These are phyloP conservation scores for Leptographium procerum DNA, from an alignment of 2,329 filamentous ascomycete species.

Conservation along the genomic window DNA sequence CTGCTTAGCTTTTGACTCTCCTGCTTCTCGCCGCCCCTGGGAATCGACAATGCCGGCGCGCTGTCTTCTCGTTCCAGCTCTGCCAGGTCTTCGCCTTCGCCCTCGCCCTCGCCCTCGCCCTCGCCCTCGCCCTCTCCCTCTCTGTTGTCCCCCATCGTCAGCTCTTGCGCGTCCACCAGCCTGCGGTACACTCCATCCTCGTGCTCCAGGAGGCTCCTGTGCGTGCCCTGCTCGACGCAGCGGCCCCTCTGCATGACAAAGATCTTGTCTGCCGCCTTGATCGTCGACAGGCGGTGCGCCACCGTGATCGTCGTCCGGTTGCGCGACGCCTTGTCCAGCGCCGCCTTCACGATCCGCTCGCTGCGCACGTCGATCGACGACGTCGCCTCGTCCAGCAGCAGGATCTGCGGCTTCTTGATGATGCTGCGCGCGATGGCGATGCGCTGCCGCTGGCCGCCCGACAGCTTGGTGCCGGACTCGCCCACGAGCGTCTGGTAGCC, in stretches of 20 bases:
- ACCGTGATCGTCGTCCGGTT: slow-evolving; percentile 80
- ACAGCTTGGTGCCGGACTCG: slow-evolving; percentile 23
- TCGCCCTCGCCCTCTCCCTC: too few species aligned
- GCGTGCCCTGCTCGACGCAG: slow-evolving; percentile 63
- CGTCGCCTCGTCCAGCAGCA: slow-evolving; percentile 22
- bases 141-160: slow-evolving; percentile 32
- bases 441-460: slow-evolving; percentile 45
- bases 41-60: neutral
- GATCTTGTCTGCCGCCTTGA: slow-evolving; percentile 68
- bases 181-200: slow-evolving; percentile 54
- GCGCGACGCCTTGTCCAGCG: slow-evolving; percentile 47
- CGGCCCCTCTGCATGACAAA: slow-evolving; percentile 62
- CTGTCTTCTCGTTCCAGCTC: slow-evolving; percentile 15
- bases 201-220: slow-evolving; percentile 54
- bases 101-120: neutral
- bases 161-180: slow-evolving; percentile 53
- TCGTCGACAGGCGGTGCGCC: slow-evolving; percentile 40
- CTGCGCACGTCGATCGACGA: slow-evolving; percentile 36
- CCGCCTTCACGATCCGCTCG: slow-evolving; percentile 53
- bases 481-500: slow-evolving; percentile 87
- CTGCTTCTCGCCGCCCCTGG: too few species aligned
- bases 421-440: slow-evolving; percentile 35
- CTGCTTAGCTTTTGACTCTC: too few species aligned
- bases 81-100: slow-evolving; percentile 13
- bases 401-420: slow-evolving; percentile 25